Base-by-base conservation (phyloP, 1,284 basidiomycete species). In the Bondarzewia mesenterica region DNA sequence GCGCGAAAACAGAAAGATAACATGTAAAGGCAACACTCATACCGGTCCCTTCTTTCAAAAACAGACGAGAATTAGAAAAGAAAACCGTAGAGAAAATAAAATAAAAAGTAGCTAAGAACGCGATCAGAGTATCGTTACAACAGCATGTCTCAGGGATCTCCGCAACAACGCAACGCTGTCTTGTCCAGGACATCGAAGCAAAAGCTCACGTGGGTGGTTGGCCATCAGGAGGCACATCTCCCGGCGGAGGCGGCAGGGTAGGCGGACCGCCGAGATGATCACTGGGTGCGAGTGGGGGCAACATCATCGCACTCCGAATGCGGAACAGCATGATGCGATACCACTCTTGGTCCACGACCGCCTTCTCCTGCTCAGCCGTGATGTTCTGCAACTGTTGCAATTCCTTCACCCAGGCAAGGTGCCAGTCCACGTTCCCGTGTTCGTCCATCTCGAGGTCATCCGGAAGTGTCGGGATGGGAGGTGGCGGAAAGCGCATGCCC, bases 311-410 rank as follows among this genome's bases (percentile, higher is more conserved):
- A 39, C 73, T 74, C 46, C 86, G 71, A 46, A 89, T 77, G 21
- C 85, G 77, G 58, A 84, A 73, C 8, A 88, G 60, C 86, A 90
- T 89, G 75, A 85, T 82, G 53, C 82, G 71, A 57, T 82, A 90
- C 87, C 87, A 90, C 52, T 90, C 87, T 46, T 77, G 78, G 47
- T 85, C 83, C 1, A 75, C 81, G 27, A 81, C 82, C 18, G 79
- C 77, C 64, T 88, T 88, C 60, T 89, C 84, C 60, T 89, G 88
- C 57, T 89, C 82, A 14, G 67, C 72, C 1, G 88, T 85, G 23
- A 87, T 66, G 50, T 81, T 77, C 58, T 84, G 80, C 50, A 90
- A 67, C 58, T 79, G 80, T 16, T 73, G 72, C 38, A 90, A 73
- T 64, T 90, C 87, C 64, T 89, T 89, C 47, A 80, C 63, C 81